phyloP scores from a whole-genome alignment of 202 grass and related monocot genomes.

The Brachypodium distachyon region DNA sequence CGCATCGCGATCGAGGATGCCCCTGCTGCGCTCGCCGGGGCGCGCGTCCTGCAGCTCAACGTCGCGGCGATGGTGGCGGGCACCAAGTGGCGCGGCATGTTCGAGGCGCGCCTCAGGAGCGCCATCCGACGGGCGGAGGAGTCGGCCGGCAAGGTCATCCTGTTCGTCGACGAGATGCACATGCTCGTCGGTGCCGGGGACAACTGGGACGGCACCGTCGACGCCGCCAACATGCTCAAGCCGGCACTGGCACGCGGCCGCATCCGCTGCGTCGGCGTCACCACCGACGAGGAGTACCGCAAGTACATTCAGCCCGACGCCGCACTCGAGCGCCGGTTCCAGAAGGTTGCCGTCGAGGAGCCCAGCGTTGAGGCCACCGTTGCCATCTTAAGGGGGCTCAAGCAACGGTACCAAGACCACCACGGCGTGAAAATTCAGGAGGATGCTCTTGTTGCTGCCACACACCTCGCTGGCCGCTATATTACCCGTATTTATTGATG shows the following conservation, averaged over 20 bases:
- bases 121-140: slow-evolving; percentile 25
- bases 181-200: slow-evolving; percentile 19
- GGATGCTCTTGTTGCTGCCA: not conserved
- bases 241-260: not conserved
- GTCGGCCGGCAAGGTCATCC: slow-evolving; percentile 12
- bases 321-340: slow-evolving; percentile 27
- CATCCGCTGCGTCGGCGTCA: slow-evolving; percentile 20
- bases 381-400: not conserved
- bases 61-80: slow-evolving; percentile 23
- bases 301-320: slow-evolving; percentile 32
- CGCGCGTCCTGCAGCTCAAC: slow-evolving; percentile 17
- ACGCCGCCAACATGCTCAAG: slow-evolving; percentile 41
- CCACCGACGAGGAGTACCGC: slow-evolving; percentile 27
- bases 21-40: not conserved
- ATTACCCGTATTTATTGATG: no score
- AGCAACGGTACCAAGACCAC: not conserved
- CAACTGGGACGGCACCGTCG: not conserved
- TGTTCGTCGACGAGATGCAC: slow-evolving; percentile 5
- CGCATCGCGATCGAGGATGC: not conserved
- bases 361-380: not conserved
- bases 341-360: slow-evolving; percentile 16
- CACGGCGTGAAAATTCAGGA: not conserved
- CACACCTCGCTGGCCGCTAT: not conserved
- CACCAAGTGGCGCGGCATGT: slow-evolving; percentile 20
- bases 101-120: not conserved